Percentiles rank a stretch among this genome's conserved stretches.
Evolutionary conservation across 2,329 filamentous ascomycete species (phyloP).

Genomic region (Dryadomyces quercivorus): DNA sequence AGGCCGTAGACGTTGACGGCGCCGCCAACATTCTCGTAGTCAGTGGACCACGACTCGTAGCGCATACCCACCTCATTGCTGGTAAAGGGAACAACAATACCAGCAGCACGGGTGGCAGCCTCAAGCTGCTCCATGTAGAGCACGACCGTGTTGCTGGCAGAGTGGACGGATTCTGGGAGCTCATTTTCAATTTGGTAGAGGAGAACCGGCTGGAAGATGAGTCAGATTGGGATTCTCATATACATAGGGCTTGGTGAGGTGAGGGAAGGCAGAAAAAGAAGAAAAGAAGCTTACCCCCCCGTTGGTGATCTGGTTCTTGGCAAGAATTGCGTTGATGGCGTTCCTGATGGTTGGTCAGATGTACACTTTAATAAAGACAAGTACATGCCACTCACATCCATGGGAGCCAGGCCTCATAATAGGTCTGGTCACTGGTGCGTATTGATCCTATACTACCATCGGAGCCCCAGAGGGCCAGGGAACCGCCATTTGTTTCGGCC

Average conservation of each 20-base stretch:
- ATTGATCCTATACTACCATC: slow-evolving; percentile 47
- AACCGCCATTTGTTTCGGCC: slow-evolving; percentile 63
- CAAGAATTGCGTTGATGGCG: slow-evolving; percentile 53
- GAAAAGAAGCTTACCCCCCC: slow-evolving; percentile 38
- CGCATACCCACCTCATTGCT: slow-evolving; percentile 25
- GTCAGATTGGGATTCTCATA: not conserved
- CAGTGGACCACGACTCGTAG: slow-evolving; percentile 36
- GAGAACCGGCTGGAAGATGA: slow-evolving; percentile 45
- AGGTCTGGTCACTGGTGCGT: slow-evolving; percentile 50
- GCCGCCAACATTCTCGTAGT: slow-evolving; percentile 43
- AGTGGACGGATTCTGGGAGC: slow-evolving; percentile 29
- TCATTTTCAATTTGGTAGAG: slow-evolving; percentile 75
- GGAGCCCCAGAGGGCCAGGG: slow-evolving; percentile 71
- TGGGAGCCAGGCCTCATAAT: slow-evolving; percentile 35
- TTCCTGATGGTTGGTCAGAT: slow-evolving; percentile 19
- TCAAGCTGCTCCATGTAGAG: slow-evolving; percentile 11
- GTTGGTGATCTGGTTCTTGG: slow-evolving; percentile 68
- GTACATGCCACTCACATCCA: slow-evolving; percentile 6
- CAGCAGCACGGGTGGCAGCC: slow-evolving; percentile 6
- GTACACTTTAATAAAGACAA: too few species aligned
- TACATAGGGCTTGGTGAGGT: too few species aligned
- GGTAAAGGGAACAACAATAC: slow-evolving; percentile 9
- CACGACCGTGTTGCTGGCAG: slow-evolving; percentile 9
- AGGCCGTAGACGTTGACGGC: slow-evolving; percentile 37
- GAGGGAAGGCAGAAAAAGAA: not conserved